Evolutionary conservation across 1,284 basidiomycete genomes (phyloP), one percentile per base, ranked within the genome.

Genomic region (Fistulina hepatica): DNA sequence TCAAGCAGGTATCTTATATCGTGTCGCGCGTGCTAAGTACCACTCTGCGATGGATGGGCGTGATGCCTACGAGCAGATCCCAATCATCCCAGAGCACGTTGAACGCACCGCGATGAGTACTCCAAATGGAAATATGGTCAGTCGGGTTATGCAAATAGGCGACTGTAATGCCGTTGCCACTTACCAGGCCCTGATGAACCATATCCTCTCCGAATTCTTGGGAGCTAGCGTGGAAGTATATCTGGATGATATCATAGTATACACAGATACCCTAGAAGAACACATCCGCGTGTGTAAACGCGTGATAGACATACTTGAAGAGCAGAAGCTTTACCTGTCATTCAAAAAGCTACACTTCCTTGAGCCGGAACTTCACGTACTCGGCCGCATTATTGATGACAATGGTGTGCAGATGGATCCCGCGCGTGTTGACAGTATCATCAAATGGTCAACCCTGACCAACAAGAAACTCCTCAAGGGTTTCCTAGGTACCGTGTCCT

Each of bases 11-110:
- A 56, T 60, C 6, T 21, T 58, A 0, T 3, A 32, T 0, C 23
- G 37, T 0, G 50, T 56, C 0, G 25, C 47, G 0, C 20, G 44
- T 2, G 34, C 50, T 1, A 30, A 37, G 2, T 58, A 48, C 15
- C 27, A 43, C 0, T 54, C 51, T 0, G 25, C 52, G 0, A 51
- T 61, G 1, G 50, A 61, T 38, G 45, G 52, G 0, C 44, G 51
- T 8, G 54, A 58, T 31, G 50, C 53, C 0, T 62, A 61, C 15
- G 51, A 61, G 20, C 56, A 61, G 15, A 57, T 61, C 2, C 33
- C 41, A 0, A 46, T 61, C 0, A 24, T 49, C 0, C 50, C 52
- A 0, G 52, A 56, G n/a, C 50, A 61, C 21, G 52, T 60, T 10
- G 21, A 20, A 6, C 23, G 42, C 0, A 47, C 47, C 0, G 25